Percentiles rank a stretch among this genome's conserved stretches.
These are phyloP conservation scores for Skeletonema tropicum DNA, from an alignment of 108 stramenopile species.

Conservation along the genomic window DNA sequence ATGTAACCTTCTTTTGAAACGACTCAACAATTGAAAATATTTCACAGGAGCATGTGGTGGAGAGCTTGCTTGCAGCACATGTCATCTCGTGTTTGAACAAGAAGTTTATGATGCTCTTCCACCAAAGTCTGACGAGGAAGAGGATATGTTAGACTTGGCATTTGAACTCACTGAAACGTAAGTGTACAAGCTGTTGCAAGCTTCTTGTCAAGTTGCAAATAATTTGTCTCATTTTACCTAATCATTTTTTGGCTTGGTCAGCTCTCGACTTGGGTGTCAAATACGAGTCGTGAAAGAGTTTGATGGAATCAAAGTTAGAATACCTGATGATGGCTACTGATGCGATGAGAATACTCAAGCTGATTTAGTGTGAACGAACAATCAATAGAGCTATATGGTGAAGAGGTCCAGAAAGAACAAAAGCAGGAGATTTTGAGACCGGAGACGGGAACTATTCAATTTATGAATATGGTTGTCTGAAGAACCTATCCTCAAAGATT, in stretches of 20 bases:
- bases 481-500: no score
- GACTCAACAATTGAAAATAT: conserved; percentile 10
- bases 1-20: neutral
- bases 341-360: neutral
- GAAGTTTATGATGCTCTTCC: conserved; percentile 89
- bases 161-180: conserved; percentile 96
- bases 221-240: neutral
- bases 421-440: neutral
- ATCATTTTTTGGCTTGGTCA: conserved; percentile 19
- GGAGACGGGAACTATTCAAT: no score
- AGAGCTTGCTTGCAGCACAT: conserved; percentile 89
- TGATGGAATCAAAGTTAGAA: conserved; percentile 89
- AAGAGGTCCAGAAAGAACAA: neutral
- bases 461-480: neutral
- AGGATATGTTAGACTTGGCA: conserved; percentile 99
- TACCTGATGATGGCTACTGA: conserved; percentile 91
- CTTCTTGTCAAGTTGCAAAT: neutral
- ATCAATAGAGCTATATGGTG: neutral
- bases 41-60: conserved; percentile 78
- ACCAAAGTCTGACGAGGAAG: conserved; percentile 92
- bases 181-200: conserved; percentile 41
- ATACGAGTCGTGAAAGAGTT: conserved; percentile 89
- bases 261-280: conserved; percentile 96
- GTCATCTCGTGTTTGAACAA: conserved; percentile 93
- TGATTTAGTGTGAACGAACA: neutral